Conservation (phyloP, 2,329 filamentous ascomycete species). For the Pyrenophora tritici-repentis region DNA sequence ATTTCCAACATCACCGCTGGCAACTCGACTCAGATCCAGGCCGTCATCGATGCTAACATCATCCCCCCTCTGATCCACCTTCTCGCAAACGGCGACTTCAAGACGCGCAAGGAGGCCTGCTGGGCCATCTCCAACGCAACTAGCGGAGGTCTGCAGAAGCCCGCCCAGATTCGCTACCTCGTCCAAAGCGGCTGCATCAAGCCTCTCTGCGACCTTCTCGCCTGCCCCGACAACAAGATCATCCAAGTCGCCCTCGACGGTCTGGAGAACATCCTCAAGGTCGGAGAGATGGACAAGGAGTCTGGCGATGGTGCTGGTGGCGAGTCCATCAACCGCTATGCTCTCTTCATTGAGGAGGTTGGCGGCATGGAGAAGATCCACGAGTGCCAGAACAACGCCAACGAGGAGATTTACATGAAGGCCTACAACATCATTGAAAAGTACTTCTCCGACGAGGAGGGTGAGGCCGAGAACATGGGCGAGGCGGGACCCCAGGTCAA, state of each 20-base stretch:
- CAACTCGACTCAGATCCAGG: conserved; percentile 96
- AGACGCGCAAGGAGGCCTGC: conserved; percentile 98
- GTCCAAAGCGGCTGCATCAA: conserved; percentile 95
- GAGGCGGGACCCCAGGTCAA: conserved; percentile 74
- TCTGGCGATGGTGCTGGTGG: conserved; percentile 63
- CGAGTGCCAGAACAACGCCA: conserved; percentile 99
- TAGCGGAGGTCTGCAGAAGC: conserved; percentile 96
- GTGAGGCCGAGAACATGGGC: conserved; percentile 74
- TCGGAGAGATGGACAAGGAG: conserved; percentile 98
- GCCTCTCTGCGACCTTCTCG: conserved; percentile 91
- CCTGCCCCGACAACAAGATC: conserved; percentile 99
- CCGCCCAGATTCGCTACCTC: conserved; percentile 95
- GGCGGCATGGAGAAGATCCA: conserved; percentile 99
- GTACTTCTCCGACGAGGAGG: conserved; percentile 99
- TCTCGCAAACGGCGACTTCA: conserved; percentile 94
- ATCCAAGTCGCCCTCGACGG: conserved; percentile 98
- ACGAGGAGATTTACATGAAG: conserved; percentile 99
- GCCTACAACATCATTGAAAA: conserved; percentile 99
- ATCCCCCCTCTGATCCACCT: conserved; percentile 96
- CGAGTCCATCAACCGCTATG: conserved; percentile 90
- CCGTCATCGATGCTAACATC: conserved; percentile 95
- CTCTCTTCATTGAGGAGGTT: conserved; percentile 97
- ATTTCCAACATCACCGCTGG: conserved; percentile 99
- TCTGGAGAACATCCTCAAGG: conserved; percentile 99
- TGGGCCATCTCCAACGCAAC: conserved; percentile 99